phyloP scores from a whole-genome alignment of 768 basidiomycete species.

The Flagelloscypha sp. region DNA sequence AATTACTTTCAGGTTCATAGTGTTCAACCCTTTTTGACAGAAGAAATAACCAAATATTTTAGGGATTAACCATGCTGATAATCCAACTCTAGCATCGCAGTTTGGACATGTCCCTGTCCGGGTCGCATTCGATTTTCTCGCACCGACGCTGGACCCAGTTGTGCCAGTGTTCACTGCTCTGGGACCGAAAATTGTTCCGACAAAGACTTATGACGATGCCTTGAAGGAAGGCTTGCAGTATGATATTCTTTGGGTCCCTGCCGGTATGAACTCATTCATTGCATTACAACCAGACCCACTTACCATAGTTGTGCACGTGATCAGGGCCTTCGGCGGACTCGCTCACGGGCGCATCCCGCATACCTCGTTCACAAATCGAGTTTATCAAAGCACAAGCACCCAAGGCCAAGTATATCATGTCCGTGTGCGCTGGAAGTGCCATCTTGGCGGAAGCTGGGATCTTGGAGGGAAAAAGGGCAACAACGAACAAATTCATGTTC shows the following conservation, averaged over 20 bases:
- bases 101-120: constrained; percentile 8
- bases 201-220: constrained; percentile 10
- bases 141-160: constrained; percentile 8
- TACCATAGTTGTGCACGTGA: too few relatives aligned
- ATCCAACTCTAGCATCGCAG: constrained; percentile 3
- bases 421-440: constrained; percentile 23
- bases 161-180: constrained; percentile 5
- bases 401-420: constrained; percentile 21
- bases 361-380: constrained; percentile 13
- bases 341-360: constrained; percentile 8
- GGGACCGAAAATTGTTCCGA: constrained; percentile 13
- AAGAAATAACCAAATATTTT: too few relatives aligned
- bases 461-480: constrained; percentile 23
- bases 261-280: constrained; percentile 11
- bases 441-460: constrained; percentile 23
- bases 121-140: constrained; percentile 13
- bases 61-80: constrained; percentile 7
- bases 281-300: too few relatives aligned
- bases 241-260: constrained; percentile 13
- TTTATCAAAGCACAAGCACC: constrained; percentile 18
- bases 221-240: constrained; percentile 9
- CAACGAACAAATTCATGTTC: constrained; percentile 25
- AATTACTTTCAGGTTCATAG: constrained; percentile 8
- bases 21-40: too few relatives aligned
- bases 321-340: too few relatives aligned